Conservation (phyloP, 169 alveolate genomes). For the Pseudocohnilembus persalinus region DNA sequence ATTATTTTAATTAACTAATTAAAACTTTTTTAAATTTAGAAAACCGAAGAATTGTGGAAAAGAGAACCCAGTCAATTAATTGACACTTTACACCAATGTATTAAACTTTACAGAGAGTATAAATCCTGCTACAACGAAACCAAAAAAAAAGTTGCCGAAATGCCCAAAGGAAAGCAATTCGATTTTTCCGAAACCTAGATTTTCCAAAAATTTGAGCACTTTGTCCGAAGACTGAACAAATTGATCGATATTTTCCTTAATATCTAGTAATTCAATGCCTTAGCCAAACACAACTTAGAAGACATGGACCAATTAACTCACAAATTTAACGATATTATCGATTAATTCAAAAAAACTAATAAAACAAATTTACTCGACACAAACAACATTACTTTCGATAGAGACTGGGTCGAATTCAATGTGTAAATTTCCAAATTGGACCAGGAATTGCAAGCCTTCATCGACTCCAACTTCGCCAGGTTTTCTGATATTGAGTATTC, state of each 20-base stretch:
- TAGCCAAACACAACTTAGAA: conserved; percentile 92
- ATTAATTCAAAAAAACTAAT: conserved; percentile 86
- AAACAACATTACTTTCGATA: conserved; percentile 93
- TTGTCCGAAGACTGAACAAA: conserved; percentile 94
- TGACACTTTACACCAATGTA: conserved; percentile 91
- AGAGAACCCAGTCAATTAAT: conserved; percentile 90
- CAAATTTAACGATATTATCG: conserved; percentile 86
- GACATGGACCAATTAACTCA: conserved; percentile 90
- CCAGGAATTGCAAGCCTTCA: conserved; percentile 87
- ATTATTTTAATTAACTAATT: too few relatives aligned
- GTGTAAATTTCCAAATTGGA: conserved; percentile 92
- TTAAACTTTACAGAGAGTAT: conserved; percentile 91
- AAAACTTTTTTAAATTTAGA: too few relatives aligned
- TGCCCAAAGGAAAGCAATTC: conserved; percentile 94
- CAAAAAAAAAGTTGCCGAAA: conserved; percentile 89
- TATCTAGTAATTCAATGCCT: conserved; percentile 91
- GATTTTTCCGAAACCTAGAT: conserved; percentile 95
- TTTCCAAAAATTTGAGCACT: conserved; percentile 95
- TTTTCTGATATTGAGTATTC: conserved; percentile 90
- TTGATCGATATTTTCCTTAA: conserved; percentile 94
- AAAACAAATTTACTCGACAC: conserved; percentile 91
- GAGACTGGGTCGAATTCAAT: conserved; percentile 96
- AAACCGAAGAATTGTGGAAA: conserved; percentile 82
- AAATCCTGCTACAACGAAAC: conserved; percentile 90
- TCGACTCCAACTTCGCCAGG: conserved; percentile 87